These are phyloP conservation scores for Pythium monospermum DNA, from an alignment of 352 stramenopile genomes.

Conservation along the genomic window DNA sequence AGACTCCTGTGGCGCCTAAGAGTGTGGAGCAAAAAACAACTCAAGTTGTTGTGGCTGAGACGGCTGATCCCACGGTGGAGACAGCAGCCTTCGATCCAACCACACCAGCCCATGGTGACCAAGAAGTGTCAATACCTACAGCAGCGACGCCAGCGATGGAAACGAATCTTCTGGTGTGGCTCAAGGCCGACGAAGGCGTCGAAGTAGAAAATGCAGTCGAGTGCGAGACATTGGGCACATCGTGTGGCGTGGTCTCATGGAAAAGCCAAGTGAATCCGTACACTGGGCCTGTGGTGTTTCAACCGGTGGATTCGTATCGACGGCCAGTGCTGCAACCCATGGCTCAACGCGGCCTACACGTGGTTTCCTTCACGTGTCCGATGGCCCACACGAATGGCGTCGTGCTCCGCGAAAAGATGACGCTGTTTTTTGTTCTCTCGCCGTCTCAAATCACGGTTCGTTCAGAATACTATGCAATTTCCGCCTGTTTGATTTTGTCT, in stretches of 20 bases:
- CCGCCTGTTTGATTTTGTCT: neutral
- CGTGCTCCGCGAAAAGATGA: slow-evolving; percentile 51
- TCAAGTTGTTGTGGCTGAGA: no score
- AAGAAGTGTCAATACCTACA: neutral
- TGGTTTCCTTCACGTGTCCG: slow-evolving; percentile 47
- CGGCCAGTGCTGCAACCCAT: slow-evolving; percentile 28
- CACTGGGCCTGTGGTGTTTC: slow-evolving; percentile 13
- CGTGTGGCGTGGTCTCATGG: no score
- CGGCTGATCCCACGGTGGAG: no score
- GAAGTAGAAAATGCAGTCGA: slow-evolving; percentile 32
- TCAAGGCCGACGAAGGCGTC: slow-evolving; percentile 46
- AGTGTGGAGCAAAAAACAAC: no score
- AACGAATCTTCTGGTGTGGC: slow-evolving; percentile 35
- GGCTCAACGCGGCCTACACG: slow-evolving; percentile 25
- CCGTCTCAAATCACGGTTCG: slow-evolving; percentile 38
- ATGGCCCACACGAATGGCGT: slow-evolving; percentile 25
- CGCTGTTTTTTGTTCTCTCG: slow-evolving; percentile 56
- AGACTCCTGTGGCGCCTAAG: no score
- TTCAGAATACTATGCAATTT: no score
- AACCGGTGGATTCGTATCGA: slow-evolving; percentile 8
- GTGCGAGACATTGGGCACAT: slow-evolving; percentile 30
- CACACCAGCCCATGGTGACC: neutral
- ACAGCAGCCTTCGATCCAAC: no score
- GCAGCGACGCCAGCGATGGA: slow-evolving; percentile 22
- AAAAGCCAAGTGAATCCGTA: slow-evolving; percentile 46